phyloP scores from a whole-genome alignment of 441 rosid genomes.

The Croton laevigatus region DNA sequence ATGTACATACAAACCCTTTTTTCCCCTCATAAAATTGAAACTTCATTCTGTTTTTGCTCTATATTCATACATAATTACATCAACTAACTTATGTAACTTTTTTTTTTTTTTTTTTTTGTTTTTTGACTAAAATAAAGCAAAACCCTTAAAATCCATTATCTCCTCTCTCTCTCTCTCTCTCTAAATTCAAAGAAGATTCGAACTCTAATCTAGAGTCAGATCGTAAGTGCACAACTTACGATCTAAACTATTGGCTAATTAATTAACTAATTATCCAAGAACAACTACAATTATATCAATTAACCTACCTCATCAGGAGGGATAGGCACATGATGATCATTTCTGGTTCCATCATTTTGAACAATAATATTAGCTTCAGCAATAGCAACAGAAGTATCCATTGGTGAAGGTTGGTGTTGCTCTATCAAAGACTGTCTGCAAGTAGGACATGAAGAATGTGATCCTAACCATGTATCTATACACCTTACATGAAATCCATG shows the following conservation, averaged over 20 bases:
- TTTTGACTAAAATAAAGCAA: no score
- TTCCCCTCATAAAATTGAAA: no score
- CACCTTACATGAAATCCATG: slow-evolving; percentile 85
- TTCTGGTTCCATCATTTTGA: slow-evolving; percentile 11
- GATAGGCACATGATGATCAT: slow-evolving; percentile 24
- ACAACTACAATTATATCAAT: not conserved
- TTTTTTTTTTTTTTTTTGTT: no score
- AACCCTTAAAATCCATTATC: not conserved
- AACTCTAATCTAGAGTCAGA: no score
- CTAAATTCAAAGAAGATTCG: no score
- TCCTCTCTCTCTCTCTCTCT: no score
- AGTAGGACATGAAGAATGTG: slow-evolving; percentile 75
- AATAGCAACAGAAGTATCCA: slow-evolving; percentile 26
- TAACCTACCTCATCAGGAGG: slow-evolving; percentile 40
- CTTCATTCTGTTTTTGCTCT: not conserved
- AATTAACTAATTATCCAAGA: not conserved
- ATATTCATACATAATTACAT: not conserved
- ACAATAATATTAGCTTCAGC: slow-evolving; percentile 12
- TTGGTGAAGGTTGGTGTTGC: slow-evolving; percentile 22
- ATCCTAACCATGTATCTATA: slow-evolving; percentile 73
- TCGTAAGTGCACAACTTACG: no score
- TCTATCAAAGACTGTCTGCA: slow-evolving; percentile 61
- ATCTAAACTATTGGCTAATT: no score
- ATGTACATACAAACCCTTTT: not conserved
- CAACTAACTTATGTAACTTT: not conserved